These are phyloP conservation scores for Trichosporon sp. DNA, from an alignment of 1,284 basidiomycete genomes.

Conservation along the genomic window DNA sequence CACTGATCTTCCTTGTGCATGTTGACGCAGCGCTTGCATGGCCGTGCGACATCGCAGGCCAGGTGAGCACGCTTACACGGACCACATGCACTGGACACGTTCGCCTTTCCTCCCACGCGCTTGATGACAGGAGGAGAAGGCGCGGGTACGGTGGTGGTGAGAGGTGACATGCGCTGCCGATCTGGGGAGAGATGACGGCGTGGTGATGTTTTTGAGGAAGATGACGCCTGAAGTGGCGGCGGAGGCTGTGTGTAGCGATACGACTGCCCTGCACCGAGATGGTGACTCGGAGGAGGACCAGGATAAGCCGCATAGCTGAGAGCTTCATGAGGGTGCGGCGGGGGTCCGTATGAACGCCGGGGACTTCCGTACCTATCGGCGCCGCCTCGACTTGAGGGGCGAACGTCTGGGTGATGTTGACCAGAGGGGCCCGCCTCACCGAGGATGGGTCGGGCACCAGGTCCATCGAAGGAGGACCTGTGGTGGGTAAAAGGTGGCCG, in stretches of 20 bases:
- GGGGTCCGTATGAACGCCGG: neutral
- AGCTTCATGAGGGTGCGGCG: neutral
- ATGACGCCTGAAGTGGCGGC: neutral
- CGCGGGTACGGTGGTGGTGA: neutral
- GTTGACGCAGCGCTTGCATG: constrained; percentile 44
- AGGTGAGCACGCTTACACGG: constrained; percentile 45
- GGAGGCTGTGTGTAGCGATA: neutral
- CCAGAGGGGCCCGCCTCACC: constrained; percentile 14
- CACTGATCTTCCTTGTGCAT: constrained; percentile 42
- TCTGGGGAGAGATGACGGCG: neutral
- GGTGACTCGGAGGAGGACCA: neutral
- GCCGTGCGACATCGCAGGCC: constrained; percentile 41
- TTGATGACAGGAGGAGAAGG: constrained; percentile 11
- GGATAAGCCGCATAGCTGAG: neutral
- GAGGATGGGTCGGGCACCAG: constrained; percentile 24
- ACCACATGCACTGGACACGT: constrained; percentile 38
- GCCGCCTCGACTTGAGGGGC: neutral
- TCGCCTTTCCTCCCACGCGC: constrained; percentile 30
- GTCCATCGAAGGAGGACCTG: constrained; percentile 20
- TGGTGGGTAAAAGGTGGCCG: neutral
- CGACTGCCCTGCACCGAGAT: neutral
- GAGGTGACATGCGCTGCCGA: neutral
- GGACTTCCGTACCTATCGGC: neutral
- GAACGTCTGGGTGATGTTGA: neutral
- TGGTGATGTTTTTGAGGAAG: neutral